phyloP scores from a whole-genome alignment of 371 early-diverging fungal species.

The Capillidium rhysosporum region DNA sequence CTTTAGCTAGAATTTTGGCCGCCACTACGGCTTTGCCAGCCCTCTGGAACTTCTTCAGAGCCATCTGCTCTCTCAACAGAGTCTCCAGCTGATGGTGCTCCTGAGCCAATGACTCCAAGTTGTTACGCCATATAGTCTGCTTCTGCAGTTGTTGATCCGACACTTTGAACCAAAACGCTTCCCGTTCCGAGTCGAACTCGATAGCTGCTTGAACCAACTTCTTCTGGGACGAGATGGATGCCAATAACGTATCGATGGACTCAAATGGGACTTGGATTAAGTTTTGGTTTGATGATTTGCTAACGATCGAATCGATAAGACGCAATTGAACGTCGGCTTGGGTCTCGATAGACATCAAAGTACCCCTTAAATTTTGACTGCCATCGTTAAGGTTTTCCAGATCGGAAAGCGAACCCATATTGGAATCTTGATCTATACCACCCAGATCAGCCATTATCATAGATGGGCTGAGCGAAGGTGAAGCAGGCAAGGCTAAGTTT shows the following conservation, averaged over 20 bases:
- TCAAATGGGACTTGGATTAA: background rate
- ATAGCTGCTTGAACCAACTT: background rate
- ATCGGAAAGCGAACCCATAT: no score
- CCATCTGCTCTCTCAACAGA: background rate
- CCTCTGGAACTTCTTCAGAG: background rate
- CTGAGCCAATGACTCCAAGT: conserved; percentile 8
- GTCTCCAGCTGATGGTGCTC: conserved; percentile 12
- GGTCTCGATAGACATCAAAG: background rate
- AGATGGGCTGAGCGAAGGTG: background rate
- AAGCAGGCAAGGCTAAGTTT: background rate
- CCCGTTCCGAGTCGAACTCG: conserved; percentile 11
- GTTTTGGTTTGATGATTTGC: background rate
- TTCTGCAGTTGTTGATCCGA: conserved; percentile 13
- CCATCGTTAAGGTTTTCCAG: no score
- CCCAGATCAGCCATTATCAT: background rate
- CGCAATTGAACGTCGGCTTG: background rate
- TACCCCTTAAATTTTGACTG: background rate
- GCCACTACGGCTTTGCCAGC: background rate
- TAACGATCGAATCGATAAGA: background rate
- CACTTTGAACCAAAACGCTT: conserved; percentile 12
- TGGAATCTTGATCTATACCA: background rate
- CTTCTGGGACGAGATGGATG: background rate
- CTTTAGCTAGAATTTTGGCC: background rate
- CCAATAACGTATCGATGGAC: background rate
- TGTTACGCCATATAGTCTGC: conserved; percentile 10